Percentiles rank a stretch among this genome's conserved stretches.
Conservation (phyloP, 2,329 filamentous ascomycete genomes). For the Rhinocladiella mackenziei region DNA sequence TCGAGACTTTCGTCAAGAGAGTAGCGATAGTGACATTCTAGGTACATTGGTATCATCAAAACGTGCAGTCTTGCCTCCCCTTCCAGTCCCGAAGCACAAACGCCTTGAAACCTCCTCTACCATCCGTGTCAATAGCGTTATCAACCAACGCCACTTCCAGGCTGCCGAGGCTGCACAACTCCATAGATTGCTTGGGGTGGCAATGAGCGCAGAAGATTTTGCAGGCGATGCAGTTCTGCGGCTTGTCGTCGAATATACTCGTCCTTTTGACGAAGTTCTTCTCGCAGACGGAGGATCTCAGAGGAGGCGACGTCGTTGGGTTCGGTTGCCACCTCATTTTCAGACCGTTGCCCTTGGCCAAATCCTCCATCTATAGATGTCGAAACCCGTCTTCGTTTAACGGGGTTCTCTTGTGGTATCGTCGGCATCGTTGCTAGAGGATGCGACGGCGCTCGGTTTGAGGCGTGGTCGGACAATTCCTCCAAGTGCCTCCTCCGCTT, state of each 20-base stretch:
- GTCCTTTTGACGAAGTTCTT: conserved; percentile 18
- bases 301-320: conserved; percentile 1
- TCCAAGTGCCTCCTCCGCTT: conserved; percentile 72
- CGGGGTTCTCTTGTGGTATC: background rate
- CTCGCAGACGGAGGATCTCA: conserved; percentile 16
- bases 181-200: conserved; percentile 20
- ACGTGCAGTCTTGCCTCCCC: background rate
- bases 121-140: no score
- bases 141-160: conserved; percentile 15
- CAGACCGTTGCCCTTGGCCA: conserved; percentile 2
- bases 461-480: conserved; percentile 8
- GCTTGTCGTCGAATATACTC: conserved; percentile 19
- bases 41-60: background rate
- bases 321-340: conserved; percentile 1
- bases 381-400: background rate
- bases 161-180: conserved; percentile 11
- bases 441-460: no score
- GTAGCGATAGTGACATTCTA: background rate
- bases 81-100: no score
- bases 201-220: conserved; percentile 18
- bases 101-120: no score
- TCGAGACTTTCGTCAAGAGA: conserved; percentile 1
- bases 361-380: no score
- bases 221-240: conserved; percentile 18
- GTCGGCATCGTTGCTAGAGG: no score